Evolutionary conservation across 2,329 filamentous ascomycete species (phyloP), one percentile per base, ranked within the genome.

Genomic region (Tolypocladium album): DNA sequence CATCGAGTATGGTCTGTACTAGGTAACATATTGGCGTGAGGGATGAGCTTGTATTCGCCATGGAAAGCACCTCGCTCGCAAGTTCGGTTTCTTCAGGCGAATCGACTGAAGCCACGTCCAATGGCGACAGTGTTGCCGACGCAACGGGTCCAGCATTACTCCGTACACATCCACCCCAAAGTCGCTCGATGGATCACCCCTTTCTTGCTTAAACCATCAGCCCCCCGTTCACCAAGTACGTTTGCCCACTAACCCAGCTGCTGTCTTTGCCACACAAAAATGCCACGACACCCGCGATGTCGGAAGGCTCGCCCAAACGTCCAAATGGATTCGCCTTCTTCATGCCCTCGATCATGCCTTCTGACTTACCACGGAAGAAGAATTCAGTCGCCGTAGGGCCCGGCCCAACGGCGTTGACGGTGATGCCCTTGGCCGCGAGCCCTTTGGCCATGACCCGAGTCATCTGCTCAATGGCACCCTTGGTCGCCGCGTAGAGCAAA

Each of bases 381-480:
- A 85, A 67, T 5, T 83, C 82, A 0, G 83, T 85, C 0, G 69
- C 78, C 0, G 80, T 85, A 1, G 82, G 82, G 0, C 72, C 72
- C 1, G 71, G 72, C 6, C 69, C 71, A 2, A 74, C 67, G 11
- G 75, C 75, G 59, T 79, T 79, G 61, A 79, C 76, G 4, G 70
- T 73, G 67, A 85, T 81, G 2, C 78, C 78, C 64, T 76, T 79
- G 12, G 70, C 64, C 1, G 75, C 81, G 27, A 85, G 75, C 58
- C 84, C 82, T 68, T 84, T 85, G 53, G 79, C 76, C 61, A 85
- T 68, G 3, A 79, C 71, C 13, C 82, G 77, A 0, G 78, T 78
- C 72, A 86, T 79, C 68, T 85, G 81, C 68, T 86, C 82, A 47
- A 87, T 76, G 11, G 83, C 81, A 56, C 82, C 83, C 66, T 87